Base-by-base conservation (phyloP, 768 basidiomycete species). In the Strobilomyces confusus region DNA sequence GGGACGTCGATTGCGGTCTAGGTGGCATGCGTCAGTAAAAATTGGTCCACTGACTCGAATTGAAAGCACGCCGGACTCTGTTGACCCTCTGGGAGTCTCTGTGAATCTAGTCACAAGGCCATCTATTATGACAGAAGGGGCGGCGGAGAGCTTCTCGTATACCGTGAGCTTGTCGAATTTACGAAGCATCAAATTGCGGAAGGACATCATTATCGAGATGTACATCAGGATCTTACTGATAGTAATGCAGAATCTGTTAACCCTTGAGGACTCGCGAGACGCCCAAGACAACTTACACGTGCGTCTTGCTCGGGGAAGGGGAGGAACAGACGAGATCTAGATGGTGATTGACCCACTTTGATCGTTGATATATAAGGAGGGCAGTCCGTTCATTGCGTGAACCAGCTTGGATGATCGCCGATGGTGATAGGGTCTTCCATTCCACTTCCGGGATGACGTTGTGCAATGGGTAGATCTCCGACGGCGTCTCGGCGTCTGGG, bases 391-490 rank as follows among this genome's bases (percentile, higher is more conserved):
- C 80, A 29, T 72, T 65, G 43, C 77, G 66, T 33, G 73, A 73
- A 15, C 69, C 55, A 1, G 83, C 82, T 13, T 77, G 69, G 44
- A 85, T 76, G 46, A 94, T 75, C 3, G 77, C 69, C 25, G 74
- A 69, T 36, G 83, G 61, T 15, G 82, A 78, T 20, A 97, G 74
- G 1, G 84, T 77, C 54, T 86, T 83, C 79, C 89, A 87, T 69
- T 97, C 95, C 12, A 77, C 77, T 51, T 89, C 83, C 0, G 91
- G 83, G 34, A 97, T 86, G 63, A 98, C 80, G 38, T 79, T 77
- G 63, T 89, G 82, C 46, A 90, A 66, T 12, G 82, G 77, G 64
- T 92, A 93, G 17, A 87, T 73, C 48, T 92, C 84, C n/a, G 80
- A 77, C 1, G 89, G 84, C 15, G 83, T 78, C 33, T 73, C 72